A percentile compares a stretch with the other conserved stretches of the same genome.
Conservation (phyloP, 2,329 filamentous ascomycete species). For the Fonsecaea monophora region DNA sequence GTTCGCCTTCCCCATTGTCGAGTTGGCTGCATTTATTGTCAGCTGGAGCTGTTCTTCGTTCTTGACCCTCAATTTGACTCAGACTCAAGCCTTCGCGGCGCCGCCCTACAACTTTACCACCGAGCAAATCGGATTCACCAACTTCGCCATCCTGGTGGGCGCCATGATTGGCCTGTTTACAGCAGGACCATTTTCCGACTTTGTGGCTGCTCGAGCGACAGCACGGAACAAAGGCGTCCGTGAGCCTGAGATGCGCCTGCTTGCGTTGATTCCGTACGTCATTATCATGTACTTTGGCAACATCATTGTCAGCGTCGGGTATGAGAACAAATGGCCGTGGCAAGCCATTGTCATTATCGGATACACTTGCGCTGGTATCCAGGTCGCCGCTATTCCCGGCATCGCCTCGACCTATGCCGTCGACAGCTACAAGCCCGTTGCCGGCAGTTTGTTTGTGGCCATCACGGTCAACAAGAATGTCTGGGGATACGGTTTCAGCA, state of each 20-base stretch:
- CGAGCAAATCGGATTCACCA: conserved; percentile 61
- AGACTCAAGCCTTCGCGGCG: conserved; percentile 60
- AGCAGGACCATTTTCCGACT: conserved; percentile 63
- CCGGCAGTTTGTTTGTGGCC: conserved; percentile 65
- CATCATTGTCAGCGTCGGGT: conserved; percentile 62
- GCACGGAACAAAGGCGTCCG: conserved; percentile 61
- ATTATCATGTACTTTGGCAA: conserved; percentile 65
- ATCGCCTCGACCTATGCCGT: conserved; percentile 66
- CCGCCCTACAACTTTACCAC: conserved; percentile 63
- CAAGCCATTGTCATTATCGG: conserved; percentile 62
- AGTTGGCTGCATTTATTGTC: conserved; percentile 67
- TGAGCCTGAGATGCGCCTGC: conserved; percentile 65
- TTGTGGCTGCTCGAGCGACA: conserved; percentile 62
- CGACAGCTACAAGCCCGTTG: conserved; percentile 69
- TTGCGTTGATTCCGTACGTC: conserved; percentile 64
- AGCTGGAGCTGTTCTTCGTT: conserved; percentile 66
- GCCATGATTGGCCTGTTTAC: conserved; percentile 62
- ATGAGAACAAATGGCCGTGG: conserved; percentile 62
- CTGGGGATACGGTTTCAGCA: conserved; percentile 67
- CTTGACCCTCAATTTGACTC: conserved; percentile 67
- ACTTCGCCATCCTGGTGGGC: conserved; percentile 64
- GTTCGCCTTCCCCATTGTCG: conserved; percentile 67
- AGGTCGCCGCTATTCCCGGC: conserved; percentile 66
- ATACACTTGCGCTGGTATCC: conserved; percentile 62
- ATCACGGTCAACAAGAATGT: conserved; percentile 70